A percentile compares a stretch with the other conserved stretches of the same genome.
Evolutionary conservation across 805 yeast species (phyloP).

Genomic region (Ogataea nonfermentans): DNA sequence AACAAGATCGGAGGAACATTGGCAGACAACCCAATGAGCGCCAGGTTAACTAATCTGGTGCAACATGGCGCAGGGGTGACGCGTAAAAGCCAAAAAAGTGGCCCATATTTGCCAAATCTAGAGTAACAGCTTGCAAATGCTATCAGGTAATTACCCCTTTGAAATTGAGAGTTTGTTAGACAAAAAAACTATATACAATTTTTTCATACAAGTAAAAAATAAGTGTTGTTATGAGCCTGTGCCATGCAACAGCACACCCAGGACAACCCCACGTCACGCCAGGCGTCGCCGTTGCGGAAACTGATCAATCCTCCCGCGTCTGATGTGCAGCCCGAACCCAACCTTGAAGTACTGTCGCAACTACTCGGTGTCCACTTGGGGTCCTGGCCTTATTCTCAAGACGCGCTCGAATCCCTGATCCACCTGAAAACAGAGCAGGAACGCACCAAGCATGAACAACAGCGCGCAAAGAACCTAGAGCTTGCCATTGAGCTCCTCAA

Average conservation of each 20-base stretch:
- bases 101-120: constrained; percentile 1
- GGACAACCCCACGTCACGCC: constrained; percentile 12
- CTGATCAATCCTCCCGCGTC: constrained; percentile 9
- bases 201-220: not conserved
- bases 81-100: constrained; percentile 1
- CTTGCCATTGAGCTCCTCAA: constrained; percentile 38
- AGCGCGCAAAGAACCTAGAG: constrained; percentile 33
- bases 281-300: constrained; percentile 17
- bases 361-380: constrained; percentile 13
- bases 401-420: constrained; percentile 38
- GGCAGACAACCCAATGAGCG: constrained; percentile 1
- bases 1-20: constrained; percentile 2
- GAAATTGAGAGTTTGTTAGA: not conserved
- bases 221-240: constrained; percentile 8
- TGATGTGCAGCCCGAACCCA: not conserved
- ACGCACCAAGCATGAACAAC: constrained; percentile 38
- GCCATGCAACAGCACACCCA: constrained; percentile 10
- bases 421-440: constrained; percentile 42
- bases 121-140: constrained; percentile 3
- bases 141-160: constrained; percentile 4
- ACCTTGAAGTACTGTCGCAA: constrained; percentile 8
- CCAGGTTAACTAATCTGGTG: not conserved
- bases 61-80: constrained; percentile 5
- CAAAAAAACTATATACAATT: constrained; percentile 1
- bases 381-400: constrained; percentile 35